Evolutionary conservation across 2,329 filamentous ascomycete species (phyloP).

Genomic region (Penicillium sp.): DNA sequence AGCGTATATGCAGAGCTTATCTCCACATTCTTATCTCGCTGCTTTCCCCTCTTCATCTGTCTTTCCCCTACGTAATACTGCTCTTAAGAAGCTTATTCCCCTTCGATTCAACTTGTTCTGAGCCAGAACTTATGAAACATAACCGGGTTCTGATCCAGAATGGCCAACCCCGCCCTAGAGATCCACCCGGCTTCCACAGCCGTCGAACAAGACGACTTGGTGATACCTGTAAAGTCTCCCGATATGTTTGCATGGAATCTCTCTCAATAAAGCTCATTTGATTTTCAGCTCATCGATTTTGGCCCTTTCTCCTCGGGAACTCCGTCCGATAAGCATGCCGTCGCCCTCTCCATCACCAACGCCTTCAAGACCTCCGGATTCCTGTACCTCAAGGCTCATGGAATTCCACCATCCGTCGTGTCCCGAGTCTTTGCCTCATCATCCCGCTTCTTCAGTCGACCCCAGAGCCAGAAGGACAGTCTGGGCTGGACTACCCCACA

Average conservation of each 20-base stretch:
- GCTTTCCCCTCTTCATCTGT: not conserved
- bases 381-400: constrained; percentile 81
- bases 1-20: not conserved
- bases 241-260: not conserved
- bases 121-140: not conserved
- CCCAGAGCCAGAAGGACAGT: constrained; percentile 61
- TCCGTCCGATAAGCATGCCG: constrained; percentile 58
- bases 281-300: constrained; percentile 72
- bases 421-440: constrained; percentile 65
- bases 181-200: constrained; percentile 29
- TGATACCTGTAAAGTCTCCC: constrained; percentile 39
- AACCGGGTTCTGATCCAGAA: not conserved
- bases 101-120: not conserved
- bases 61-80: not conserved
- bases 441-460: constrained; percentile 68
- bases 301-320: constrained; percentile 67
- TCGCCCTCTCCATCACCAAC: constrained; percentile 69
- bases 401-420: constrained; percentile 62
- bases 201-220: constrained; percentile 45
- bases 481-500: constrained; percentile 70
- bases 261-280: not conserved
- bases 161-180: constrained; percentile 12
- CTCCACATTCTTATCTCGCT: not conserved
- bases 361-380: constrained; percentile 87
- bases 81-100: not conserved